These are phyloP conservation scores for Apiosordaria backusii DNA, from an alignment of 495 filamentous ascomycete genomes.

Conservation along the genomic window DNA sequence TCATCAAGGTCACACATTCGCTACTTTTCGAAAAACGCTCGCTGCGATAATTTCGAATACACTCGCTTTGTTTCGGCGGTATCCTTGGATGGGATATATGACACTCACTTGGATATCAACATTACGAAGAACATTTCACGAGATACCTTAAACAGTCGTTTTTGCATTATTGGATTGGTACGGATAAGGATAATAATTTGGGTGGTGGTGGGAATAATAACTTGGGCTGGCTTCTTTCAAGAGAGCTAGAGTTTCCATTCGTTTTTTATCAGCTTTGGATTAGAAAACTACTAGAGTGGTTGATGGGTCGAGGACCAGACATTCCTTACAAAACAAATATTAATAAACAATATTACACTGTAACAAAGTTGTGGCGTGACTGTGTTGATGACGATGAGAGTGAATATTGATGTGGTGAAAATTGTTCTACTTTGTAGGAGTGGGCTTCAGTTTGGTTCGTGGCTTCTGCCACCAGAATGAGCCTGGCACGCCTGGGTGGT, in stretches of 20 bases:
- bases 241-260: background rate
- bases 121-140: background rate
- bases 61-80: background rate
- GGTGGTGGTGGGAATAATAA: background rate
- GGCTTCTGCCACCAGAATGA: no score
- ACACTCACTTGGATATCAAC: background rate
- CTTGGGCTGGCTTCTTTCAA: background rate
- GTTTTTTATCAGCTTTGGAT: slow-evolving; percentile 8
- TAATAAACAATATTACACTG: background rate
- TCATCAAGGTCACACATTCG: background rate
- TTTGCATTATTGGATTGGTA: background rate
- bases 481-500: no score
- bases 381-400: background rate
- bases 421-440: no score
- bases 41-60: background rate
- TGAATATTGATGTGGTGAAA: no score
- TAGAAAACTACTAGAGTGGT: slow-evolving; percentile 11
- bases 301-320: slow-evolving; percentile 5
- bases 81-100: background rate
- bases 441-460: background rate
- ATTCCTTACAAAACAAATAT: slow-evolving; percentile 3
- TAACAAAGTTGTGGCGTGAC: no score
- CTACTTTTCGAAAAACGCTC: background rate
- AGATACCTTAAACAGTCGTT: background rate
- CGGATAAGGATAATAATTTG: background rate